Conservation (phyloP, 768 basidiomycete species). For the Guyanaporus albipodus region DNA sequence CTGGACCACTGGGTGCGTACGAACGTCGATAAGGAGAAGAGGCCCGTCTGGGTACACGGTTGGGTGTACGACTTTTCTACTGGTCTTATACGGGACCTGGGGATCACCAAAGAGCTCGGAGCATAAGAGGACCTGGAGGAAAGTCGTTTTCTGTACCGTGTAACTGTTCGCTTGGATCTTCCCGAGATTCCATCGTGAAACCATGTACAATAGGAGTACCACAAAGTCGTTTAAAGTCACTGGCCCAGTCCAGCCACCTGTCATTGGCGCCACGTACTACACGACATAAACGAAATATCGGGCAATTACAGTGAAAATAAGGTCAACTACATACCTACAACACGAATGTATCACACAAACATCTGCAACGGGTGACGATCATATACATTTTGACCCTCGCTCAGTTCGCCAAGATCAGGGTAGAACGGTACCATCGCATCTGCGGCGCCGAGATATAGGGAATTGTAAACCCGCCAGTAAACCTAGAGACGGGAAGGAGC, state of each 20-base stretch:
- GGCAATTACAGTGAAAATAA: conserved; percentile 6
- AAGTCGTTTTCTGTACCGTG: neutral
- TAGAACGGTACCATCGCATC: conserved; percentile 96
- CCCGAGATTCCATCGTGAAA: too few relatives aligned
- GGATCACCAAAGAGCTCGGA: conserved; percentile 35
- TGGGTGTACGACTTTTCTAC: conserved; percentile 66
- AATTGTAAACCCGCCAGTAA: conserved; percentile 96
- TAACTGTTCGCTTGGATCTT: too few relatives aligned
- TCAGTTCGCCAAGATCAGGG: conserved; percentile 85
- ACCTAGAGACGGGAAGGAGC: conserved; percentile 33
- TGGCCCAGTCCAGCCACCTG: too few relatives aligned
- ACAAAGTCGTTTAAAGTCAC: too few relatives aligned
- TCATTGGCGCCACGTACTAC: too few relatives aligned
- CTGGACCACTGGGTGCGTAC: neutral
- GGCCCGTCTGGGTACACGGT: conserved; percentile 62
- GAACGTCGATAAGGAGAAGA: neutral
- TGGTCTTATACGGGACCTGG: conserved; percentile 56
- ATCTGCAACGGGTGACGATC: conserved; percentile 81
- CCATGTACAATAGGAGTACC: too few relatives aligned
- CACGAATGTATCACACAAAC: conserved; percentile 55
- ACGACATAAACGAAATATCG: neutral
- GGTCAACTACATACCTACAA: conserved; percentile 3
- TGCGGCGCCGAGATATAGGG: conserved; percentile 83
- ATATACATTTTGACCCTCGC: conserved; percentile 87
- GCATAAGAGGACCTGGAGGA: neutral